Evolutionary conservation across 768 basidiomycete species (phyloP), one percentile per base, ranked within the genome.

Genomic region (Lactifluus subvellereus): DNA sequence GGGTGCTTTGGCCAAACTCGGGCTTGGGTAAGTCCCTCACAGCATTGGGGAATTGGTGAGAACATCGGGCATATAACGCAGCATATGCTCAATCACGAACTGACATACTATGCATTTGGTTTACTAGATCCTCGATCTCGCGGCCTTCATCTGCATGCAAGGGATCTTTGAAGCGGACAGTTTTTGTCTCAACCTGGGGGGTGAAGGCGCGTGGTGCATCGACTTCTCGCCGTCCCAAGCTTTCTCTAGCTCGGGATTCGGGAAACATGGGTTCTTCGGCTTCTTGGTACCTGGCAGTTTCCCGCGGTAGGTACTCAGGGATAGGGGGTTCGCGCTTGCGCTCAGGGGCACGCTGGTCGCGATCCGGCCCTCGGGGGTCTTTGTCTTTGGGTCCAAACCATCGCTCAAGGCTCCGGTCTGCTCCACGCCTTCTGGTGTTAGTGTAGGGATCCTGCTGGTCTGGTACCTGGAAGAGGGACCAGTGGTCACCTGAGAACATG

Each of bases 351-450:
- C 13, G 2, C 22, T 22, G 22, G 22, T 2, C 22, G 22, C 22
- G 22, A 22, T 22, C 14, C 3, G 2, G 14, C 11, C 13, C 32
- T 3, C 10, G 42, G 0, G n/a, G 49, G 27, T 49, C 49, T 11
- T 0, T 6, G 6, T 53, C 20, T n/a, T 43, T 32, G 0, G 13
- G 33, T 0, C 18, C n/a, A 1, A 57, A 22, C 57, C 47, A 57
- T 2, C 6, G 7, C 9, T 38, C 32, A 3, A 6, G 0, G 37
- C 6, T 5, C 48, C 2, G 22, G 22, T 22, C 22, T 1, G 14
- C 0, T 47, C 35, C 0, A 4, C 3, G 4, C 14, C 32, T 13
- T 9, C 20, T 1, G 20, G 1, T 0, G 14, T 32, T 0, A 8
- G 32, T 2, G 2, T 22, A 22, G 0, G 20, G n/a, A 2, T 58